Base-by-base conservation (phyloP, 768 basidiomycete species). In the Agaricus subrufescens region DNA sequence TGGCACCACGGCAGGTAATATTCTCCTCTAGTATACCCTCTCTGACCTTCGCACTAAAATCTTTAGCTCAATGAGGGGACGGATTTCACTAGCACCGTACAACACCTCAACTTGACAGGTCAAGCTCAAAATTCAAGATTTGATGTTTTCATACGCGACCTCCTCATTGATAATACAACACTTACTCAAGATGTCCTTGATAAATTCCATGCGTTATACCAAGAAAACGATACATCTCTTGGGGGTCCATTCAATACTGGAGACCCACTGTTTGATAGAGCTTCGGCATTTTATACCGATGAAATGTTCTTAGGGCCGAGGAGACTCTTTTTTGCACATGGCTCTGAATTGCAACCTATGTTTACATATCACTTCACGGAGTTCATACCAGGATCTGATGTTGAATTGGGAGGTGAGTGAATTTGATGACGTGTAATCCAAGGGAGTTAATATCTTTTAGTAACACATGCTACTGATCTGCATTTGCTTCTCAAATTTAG, bases 211-310 rank as follows among this genome's bases (percentile, higher is more conserved):
- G 39, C 52, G 0, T 56, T 78, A 9, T 85, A 72, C 65, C 79
- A 81, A 0, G 76, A 77, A 0, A 77, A 83, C 49, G 76, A 80
- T 50, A 68, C 75, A 1, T 62, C 71, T 2, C 64, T 75, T 3
- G 81, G 82, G 3, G 77, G 75, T 0, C 73, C 76, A 0, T 84
- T 82, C 69, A 77, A 79, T 55, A 85, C 81, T 0, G 83, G 84
- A 0, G 81, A 85, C 62, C 77, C 77, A 9, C 68, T 85, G 7
- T 85, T 81, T 54, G 83, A 85, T 61, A 66, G 83, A 45, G 78
- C 73, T 0, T 77, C 67, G 45, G 71, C 82, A 0, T 86, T 80
- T 78, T 86, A 85, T 59, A 80, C 79, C 1, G 81, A 80, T 58
- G 68, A 73, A 52, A 84, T 83, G 79, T 86, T 74, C 64, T 67